Base-by-base conservation (phyloP, 164 flowering plant species). In the Vitis vinifera region DNA sequence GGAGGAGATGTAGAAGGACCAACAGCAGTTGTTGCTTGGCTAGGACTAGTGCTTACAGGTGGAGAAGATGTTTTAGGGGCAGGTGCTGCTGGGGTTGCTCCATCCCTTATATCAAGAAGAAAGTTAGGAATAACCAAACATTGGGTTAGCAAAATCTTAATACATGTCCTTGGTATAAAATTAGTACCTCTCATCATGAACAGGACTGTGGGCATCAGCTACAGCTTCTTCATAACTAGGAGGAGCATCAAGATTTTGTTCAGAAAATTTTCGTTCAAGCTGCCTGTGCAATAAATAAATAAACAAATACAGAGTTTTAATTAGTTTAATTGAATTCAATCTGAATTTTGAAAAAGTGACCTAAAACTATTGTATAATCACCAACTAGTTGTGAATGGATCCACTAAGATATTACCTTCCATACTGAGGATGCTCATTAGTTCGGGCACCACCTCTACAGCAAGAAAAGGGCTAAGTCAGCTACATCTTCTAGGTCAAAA, bases 201-300 rank as follows among this genome's bases (percentile, higher is more conserved):
- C 80, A 55, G 93, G 89, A 71, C 86, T 87, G 56, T 75, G 88
- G 66, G 82, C 77, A 47, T 82, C 88, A 71, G 73, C 79, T 17
- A 89, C 80, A 68, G 87, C 93, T 62, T 91, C 98, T 74, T 96
- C 98, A 79, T 93, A 96, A 75, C 93, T 88, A 68, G 99, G 99
- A 67, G 98, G 97, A 57, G 85, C 92, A 69, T 88, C 89, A 71
- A 79, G 72, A 73, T 86, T 88, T 77, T 87, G 96, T 55, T 90
- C 98, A 73, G 97, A 88, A 77, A 69, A 82, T 71, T 85, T 91
- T 50, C 88, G 79, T 44, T 85, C 92, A 74, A 81, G 79, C 62
- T 66, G 73, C 79, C 90, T 86, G 44, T 37, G 72, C 55, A 27
- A 70, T 67, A 71, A 62, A 57, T 65, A 5, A 23, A 14, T 47